Conservation (phyloP, 495 filamentous ascomycete species). For the Penicillium pulvis region DNA sequence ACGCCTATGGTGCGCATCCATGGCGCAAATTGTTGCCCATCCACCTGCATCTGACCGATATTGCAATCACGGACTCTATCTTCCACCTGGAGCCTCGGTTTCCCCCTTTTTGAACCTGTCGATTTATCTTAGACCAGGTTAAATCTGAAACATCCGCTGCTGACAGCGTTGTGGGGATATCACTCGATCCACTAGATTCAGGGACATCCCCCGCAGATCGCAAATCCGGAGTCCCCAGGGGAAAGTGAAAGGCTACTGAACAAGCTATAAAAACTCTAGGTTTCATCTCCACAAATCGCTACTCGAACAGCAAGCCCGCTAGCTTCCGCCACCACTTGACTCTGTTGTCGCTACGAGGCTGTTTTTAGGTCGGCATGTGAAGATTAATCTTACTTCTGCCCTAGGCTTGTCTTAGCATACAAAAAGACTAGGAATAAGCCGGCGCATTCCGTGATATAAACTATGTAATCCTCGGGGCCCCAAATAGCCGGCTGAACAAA, state of each 20-base stretch:
- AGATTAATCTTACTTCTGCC: not conserved
- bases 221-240: slow-evolving; percentile 3
- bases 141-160: not conserved
- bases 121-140: not conserved
- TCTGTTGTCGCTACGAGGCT: not conserved
- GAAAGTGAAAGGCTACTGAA: not conserved
- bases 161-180: not conserved
- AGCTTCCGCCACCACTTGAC: not conserved
- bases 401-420: not conserved
- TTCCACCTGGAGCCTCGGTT: not conserved
- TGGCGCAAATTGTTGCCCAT: not conserved
- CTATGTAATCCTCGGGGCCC: not conserved
- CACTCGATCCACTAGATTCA: slow-evolving; percentile 1
- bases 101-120: not conserved
- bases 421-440: not conserved
- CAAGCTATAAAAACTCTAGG: not conserved
- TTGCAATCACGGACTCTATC: not conserved
- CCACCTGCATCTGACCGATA: not conserved
- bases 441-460: not conserved
- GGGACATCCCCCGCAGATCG: slow-evolving; percentile 2
- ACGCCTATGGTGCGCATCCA: too few species aligned
- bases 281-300: not conserved
- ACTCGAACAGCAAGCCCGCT: not conserved
- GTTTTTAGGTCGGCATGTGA: not conserved
- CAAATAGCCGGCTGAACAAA: not conserved